These are phyloP conservation scores for Phytopythium sindhum DNA, from an alignment of 352 stramenopile species.

Conservation along the genomic window DNA sequence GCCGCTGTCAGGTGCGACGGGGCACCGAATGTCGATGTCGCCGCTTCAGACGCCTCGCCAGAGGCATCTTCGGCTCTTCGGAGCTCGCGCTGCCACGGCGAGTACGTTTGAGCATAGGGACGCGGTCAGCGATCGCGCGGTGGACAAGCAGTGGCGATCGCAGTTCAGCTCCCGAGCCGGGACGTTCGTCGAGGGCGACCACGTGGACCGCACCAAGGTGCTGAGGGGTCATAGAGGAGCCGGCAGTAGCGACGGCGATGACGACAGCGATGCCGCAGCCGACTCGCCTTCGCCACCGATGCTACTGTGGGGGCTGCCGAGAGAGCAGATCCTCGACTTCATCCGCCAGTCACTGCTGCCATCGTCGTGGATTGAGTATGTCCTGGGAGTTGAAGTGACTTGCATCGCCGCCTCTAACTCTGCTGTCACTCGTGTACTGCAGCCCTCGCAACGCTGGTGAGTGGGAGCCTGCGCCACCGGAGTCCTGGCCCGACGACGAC, in stretches of 20 bases:
- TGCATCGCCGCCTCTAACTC: background rate
- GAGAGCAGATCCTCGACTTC: conserved; percentile 73
- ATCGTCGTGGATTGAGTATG: conserved; percentile 55
- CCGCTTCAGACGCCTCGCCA: conserved; percentile 3
- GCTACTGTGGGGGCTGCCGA: conserved; percentile 57
- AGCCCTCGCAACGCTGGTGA: conserved; percentile 14
- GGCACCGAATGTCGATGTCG: background rate
- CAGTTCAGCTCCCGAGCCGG: conserved; percentile 37
- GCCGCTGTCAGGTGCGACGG: background rate
- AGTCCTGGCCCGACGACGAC: background rate
- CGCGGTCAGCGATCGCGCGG: background rate
- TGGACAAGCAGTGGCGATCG: conserved; percentile 45
- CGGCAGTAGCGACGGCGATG: background rate
- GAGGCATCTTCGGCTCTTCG: background rate
- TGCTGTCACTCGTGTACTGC: background rate
- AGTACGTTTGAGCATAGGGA: no score
- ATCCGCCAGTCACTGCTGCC: conserved; percentile 75
- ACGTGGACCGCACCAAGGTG: conserved; percentile 51
- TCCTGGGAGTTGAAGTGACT: background rate
- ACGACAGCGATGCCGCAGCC: conserved; percentile 2
- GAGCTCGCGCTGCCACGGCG: no score
- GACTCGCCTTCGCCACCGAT: conserved; percentile 26
- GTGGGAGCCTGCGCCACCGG: conserved; percentile 34
- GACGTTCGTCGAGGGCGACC: conserved; percentile 27
- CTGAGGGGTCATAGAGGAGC: conserved; percentile 27